Percentiles rank a stretch among this genome's conserved stretches.
These are phyloP conservation scores for Abrus precatorius DNA, from an alignment of 306 rosid species.

Conservation along the genomic window DNA sequence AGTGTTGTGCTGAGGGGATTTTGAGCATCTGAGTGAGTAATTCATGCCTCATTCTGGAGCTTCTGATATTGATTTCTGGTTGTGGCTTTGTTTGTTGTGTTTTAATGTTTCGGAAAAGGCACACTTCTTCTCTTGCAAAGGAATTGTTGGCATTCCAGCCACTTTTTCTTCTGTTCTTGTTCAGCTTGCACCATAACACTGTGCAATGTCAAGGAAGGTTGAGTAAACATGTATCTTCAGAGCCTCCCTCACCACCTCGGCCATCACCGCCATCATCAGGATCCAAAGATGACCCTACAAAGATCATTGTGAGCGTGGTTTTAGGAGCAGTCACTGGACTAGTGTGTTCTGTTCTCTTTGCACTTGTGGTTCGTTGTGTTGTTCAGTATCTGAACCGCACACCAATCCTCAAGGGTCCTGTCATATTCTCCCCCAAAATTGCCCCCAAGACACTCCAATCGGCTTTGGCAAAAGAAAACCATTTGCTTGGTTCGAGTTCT, in stretches of 20 bases:
- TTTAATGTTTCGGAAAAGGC: constrained; percentile 53
- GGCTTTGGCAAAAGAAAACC: constrained; percentile 77
- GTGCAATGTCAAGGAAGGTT: constrained; percentile 70
- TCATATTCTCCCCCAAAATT: constrained; percentile 87
- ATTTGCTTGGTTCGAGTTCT: constrained; percentile 82
- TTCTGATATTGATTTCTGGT: constrained; percentile 44
- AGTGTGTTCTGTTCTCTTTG: constrained; percentile 69
- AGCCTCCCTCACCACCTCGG: constrained; percentile 56
- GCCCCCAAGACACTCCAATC: constrained; percentile 81
- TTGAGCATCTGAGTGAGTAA: constrained; percentile 32
- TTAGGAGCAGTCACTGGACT: constrained; percentile 78
- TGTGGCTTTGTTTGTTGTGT: constrained; percentile 47
- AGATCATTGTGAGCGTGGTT: constrained; percentile 70
- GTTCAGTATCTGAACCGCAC: constrained; percentile 76
- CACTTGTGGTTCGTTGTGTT: constrained; percentile 74
- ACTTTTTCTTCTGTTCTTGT: constrained; percentile 54
- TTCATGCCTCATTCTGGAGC: constrained; percentile 40
- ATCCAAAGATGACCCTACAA: constrained; percentile 57
- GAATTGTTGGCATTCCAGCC: constrained; percentile 40
- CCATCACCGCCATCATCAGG: constrained; percentile 54
- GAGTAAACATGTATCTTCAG: constrained; percentile 57
- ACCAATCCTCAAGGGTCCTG: constrained; percentile 95
- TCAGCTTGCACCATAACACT: constrained; percentile 54
- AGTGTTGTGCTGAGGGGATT: constrained; percentile 43
- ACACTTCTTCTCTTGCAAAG: constrained; percentile 38